Percentiles rank a stretch among this genome's conserved stretches.
phyloP scores from a whole-genome alignment of 176 grass and related monocot genomes.

The Typha latifolia region DNA sequence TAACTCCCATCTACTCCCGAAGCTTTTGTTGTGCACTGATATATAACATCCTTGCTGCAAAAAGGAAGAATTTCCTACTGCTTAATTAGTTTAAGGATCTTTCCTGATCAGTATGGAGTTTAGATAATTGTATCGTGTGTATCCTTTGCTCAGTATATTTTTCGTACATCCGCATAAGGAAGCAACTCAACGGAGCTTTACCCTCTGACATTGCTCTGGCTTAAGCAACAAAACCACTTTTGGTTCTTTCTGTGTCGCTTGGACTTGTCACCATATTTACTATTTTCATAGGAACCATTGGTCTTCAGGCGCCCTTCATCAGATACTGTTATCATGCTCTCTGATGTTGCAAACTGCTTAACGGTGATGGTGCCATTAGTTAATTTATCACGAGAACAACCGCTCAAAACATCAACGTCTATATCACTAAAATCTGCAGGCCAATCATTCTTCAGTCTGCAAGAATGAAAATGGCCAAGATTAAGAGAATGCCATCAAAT shows the following conservation, averaged over 20 bases:
- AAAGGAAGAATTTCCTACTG: too few relatives aligned
- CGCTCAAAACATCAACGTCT: constrained; percentile 14
- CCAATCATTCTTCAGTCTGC: background rate
- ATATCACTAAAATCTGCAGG: constrained; percentile 3
- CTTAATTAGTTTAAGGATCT: too few relatives aligned
- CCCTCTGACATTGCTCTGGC: background rate
- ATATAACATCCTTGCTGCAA: too few relatives aligned
- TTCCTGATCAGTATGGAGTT: too few relatives aligned
- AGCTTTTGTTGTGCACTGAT: too few relatives aligned
- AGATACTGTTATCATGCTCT: constrained; percentile 26
- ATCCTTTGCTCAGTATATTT: too few relatives aligned
- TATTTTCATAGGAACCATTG: constrained; percentile 20
- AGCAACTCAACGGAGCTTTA: background rate
- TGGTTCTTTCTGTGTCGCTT: constrained; percentile 8
- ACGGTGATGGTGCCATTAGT: background rate
- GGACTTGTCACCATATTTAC: background rate
- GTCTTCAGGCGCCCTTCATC: constrained; percentile 25
- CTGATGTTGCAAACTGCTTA: background rate
- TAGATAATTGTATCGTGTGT: too few relatives aligned
- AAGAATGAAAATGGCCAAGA: background rate
- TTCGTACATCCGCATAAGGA: background rate
- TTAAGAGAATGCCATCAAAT: background rate
- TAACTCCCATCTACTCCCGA: too few relatives aligned
- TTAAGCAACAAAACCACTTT: constrained; percentile 25
- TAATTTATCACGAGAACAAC: background rate